Base-by-base conservation (phyloP, 306 rosid genomes). In the Vigna reflexopilosa region DNA sequence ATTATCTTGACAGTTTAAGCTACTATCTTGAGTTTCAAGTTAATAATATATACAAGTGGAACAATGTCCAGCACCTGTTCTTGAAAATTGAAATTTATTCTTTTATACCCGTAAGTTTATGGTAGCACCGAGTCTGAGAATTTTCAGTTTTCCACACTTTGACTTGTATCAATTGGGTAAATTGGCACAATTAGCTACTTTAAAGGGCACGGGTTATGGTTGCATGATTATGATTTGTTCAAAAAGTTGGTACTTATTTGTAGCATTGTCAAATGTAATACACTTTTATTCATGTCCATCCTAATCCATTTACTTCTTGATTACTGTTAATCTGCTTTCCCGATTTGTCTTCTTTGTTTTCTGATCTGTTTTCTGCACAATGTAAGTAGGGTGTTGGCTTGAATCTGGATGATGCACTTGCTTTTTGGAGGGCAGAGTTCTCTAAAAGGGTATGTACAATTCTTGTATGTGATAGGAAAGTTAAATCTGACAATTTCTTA, bases 381-480 rank as follows among this genome's bases (percentile, higher is more conserved):
- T 71, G 57, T 68, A 34, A 76, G 51, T 70, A 95, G 97, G 96
- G 99, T 82, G 97, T 91, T 87, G 98, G 99, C 55, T 87, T 95
- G 87, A 95, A 90, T 81, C 77, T 95, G 80, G 99, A 95, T 63
- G 99, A 95, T 75, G 93, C 99, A 36, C 91, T 95, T 86, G 92
- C 93, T 1, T 93, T 95, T 84, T 95, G 99, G 99, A 93, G 86
- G 87, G 86, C 89, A 4, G 99, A 93, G 89, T 93, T 95, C 88
- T 91, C 99, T 36, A 91, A 86, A 34, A 92, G 85, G 92, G 99
- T 91, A 77, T 81, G 77, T 10, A 30, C 57, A 77, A 52, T 63
- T 68, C 68, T 78, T 56, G 72, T 48, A 26, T 45, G 67, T 72
- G 32, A 55, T 30, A 30, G 22, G 61, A 24, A 70, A 76, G 47